These are phyloP conservation scores for Debaryomycetaceae sp. DNA, from an alignment of 1,139 yeast genomes.

Conservation along the genomic window DNA sequence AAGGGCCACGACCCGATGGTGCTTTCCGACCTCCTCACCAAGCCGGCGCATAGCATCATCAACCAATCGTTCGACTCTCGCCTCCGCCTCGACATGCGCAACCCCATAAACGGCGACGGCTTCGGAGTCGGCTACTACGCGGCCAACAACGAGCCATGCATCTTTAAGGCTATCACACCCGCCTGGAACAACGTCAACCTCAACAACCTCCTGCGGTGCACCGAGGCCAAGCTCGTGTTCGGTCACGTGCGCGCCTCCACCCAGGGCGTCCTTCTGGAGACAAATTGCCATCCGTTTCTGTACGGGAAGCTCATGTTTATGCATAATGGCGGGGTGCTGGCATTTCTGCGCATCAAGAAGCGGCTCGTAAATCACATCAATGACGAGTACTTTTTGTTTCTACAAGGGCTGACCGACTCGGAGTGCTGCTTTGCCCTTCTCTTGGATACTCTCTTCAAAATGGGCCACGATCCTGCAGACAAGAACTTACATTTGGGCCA, in stretches of 20 bases:
- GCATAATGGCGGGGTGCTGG: conserved; percentile 93
- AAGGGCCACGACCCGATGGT: conserved; percentile 70
- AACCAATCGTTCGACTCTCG: conserved; percentile 93
- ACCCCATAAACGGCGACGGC: conserved; percentile 97
- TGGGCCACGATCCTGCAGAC: conserved; percentile 69
- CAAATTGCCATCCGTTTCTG: conserved; percentile 93
- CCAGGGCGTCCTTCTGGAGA: conserved; percentile 87
- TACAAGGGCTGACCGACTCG: conserved; percentile 94
- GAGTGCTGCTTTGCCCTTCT: conserved; percentile 92
- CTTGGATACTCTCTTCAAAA: conserved; percentile 66
- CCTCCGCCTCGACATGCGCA: conserved; percentile 75
- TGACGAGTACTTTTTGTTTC: conserved; percentile 71
- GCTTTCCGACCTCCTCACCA: conserved; percentile 79
- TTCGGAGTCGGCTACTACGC: conserved; percentile 95
- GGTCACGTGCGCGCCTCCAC: conserved; percentile 97
- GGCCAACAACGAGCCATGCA: conserved; percentile 42
- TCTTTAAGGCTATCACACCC: conserved; percentile 91
- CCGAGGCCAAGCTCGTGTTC: conserved; percentile 78
- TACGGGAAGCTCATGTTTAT: conserved; percentile 86
- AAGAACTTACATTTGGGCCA: conserved; percentile 39
- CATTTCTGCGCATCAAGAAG: conserved; percentile 70
- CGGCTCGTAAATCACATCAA: conserved; percentile 64
- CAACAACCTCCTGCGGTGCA: conserved; percentile 80
- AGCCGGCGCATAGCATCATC: conserved; percentile 95
- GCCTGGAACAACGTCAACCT: conserved; percentile 96